Base-by-base conservation (phyloP, 2,329 filamentous ascomycete genomes). In the Aspergillus eucalypticola region DNA sequence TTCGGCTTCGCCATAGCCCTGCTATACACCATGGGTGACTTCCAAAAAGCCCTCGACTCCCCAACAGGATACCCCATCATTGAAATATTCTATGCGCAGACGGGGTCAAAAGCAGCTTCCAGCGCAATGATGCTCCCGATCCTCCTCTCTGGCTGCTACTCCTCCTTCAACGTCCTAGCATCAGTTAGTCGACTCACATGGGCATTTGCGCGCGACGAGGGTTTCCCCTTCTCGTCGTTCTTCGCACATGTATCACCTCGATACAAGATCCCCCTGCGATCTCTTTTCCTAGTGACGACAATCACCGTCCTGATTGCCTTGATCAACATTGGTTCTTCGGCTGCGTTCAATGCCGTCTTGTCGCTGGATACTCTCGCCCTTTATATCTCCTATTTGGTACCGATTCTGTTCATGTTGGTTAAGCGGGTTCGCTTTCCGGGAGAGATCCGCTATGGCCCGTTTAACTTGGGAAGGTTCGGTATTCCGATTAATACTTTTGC, bases 341-440 rank as follows among this genome's bases (percentile, higher is more conserved):
- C 77, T 19, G 82, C 82, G 6, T 83, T 84, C 71, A 82, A 83
- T 66, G 81, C 79, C 58, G 79, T 84, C 63, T 74, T 82, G n/a
- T 83, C 81, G 2, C 73, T 85, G 10, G 78, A 77, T 11, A 75
- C 82, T 46, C 78, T 77, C 44, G 79, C 79, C 5, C 76, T 84
- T 15, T 79, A 84, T 23, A 76, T 77, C 53, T 82, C 80, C 23
- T 84, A 84, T 67, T 75, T 83, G 54, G 76, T 83, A 19, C 63
- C 65, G 8, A 78, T 81, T 49, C 62, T 72, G n/a, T 77, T 67
- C 10, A 61, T 80, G 44, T 42, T 60, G 3, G 54, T 60, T 2
- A 57, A 58, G 29, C 59, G 59, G 23, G 35, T 60, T 21, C 54
- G 49, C n/a, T 32, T 49, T 11, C 39, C 58, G 11, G 13, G 38